These are phyloP conservation scores for Phytophthora sojae DNA, from an alignment of 352 stramenopile species.

Conservation along the genomic window DNA sequence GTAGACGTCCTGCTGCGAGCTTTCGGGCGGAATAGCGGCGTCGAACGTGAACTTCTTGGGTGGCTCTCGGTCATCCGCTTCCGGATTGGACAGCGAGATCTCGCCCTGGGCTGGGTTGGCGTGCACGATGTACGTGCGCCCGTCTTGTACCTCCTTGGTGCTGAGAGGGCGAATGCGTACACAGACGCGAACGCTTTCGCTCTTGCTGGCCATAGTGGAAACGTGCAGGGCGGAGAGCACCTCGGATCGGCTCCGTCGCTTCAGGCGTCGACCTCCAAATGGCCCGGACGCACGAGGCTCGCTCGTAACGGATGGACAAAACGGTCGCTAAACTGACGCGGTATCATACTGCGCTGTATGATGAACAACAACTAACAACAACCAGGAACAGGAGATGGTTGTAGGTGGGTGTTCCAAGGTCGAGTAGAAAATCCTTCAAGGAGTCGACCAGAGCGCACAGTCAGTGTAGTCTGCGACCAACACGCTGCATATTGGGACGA, in stretches of 20 bases:
- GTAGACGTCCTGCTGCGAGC: conserved; percentile 93
- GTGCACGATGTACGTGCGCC: conserved; percentile 80
- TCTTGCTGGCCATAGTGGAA: conserved; percentile 35
- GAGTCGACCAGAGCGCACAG: too few relatives aligned
- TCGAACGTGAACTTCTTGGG: conserved; percentile 97
- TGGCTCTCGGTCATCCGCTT: conserved; percentile 72
- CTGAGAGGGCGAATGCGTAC: conserved; percentile 94
- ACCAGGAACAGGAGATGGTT: too few relatives aligned
- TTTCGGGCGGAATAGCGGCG: conserved; percentile 88
- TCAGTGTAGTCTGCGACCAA: too few relatives aligned
- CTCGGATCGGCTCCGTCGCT: conserved; percentile 19
- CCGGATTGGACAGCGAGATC: conserved; percentile 90
- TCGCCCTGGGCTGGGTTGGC: conserved; percentile 80
- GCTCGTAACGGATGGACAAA: not conserved
- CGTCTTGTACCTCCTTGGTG: conserved; percentile 93
- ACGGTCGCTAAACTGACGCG: not conserved
- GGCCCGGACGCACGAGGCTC: not conserved
- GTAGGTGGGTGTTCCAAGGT: too few relatives aligned
- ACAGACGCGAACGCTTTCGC: conserved; percentile 94
- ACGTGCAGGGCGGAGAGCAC: not conserved
- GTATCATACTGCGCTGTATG: too few relatives aligned
- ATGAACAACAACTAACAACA: too few relatives aligned
- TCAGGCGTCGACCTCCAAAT: conserved; percentile 7
- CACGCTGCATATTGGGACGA: too few relatives aligned
- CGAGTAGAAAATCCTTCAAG: too few relatives aligned